Percentiles rank a stretch among this genome's conserved stretches.
Conservation (phyloP, 1,284 basidiomycete genomes). For the Irpex lacteus region DNA sequence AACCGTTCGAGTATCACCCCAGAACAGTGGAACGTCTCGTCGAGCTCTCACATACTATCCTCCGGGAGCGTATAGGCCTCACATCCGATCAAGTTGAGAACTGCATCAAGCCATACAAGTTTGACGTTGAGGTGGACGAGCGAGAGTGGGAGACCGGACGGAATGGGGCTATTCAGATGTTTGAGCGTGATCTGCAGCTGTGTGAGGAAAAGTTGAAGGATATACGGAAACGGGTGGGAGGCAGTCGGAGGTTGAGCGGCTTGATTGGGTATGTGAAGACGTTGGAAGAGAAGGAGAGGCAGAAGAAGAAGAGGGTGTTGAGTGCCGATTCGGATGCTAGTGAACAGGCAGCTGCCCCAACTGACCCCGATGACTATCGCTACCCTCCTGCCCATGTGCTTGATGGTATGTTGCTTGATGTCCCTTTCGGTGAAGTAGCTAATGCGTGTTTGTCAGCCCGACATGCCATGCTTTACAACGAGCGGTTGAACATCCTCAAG, state of each 20-base stretch:
- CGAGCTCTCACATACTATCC: constrained; percentile 88
- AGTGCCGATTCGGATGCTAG: constrained; percentile 41
- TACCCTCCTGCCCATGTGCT: constrained; percentile 90
- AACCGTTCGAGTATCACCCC: constrained; percentile 93
- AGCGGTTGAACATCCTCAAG: constrained; percentile 81
- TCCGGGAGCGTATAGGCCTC: constrained; percentile 88
- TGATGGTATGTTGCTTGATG: constrained; percentile 64
- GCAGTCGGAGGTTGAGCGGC: constrained; percentile 72
- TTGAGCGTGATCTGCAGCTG: constrained; percentile 82
- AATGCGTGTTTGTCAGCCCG: constrained; percentile 56
- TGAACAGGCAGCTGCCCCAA: constrained; percentile 49
- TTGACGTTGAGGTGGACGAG: constrained; percentile 88
- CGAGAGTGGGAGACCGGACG: constrained; percentile 91
- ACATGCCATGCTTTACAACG: constrained; percentile 85
- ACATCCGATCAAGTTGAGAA: constrained; percentile 99
- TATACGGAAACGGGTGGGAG: constrained; percentile 85
- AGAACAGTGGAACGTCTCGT: constrained; percentile 85
- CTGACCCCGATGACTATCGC: constrained; percentile 48
- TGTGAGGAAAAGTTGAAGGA: constrained; percentile 87
- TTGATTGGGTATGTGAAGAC: constrained; percentile 82
- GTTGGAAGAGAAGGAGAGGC: constrained; percentile 80
- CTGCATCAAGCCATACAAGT: constrained; percentile 99
- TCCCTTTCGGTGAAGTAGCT: constrained; percentile 2
- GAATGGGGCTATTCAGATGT: constrained; percentile 69
- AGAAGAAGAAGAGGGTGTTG: constrained; percentile 54